phyloP scores from a whole-genome alignment of 352 stramenopile species.

The Pythium brassicae region DNA sequence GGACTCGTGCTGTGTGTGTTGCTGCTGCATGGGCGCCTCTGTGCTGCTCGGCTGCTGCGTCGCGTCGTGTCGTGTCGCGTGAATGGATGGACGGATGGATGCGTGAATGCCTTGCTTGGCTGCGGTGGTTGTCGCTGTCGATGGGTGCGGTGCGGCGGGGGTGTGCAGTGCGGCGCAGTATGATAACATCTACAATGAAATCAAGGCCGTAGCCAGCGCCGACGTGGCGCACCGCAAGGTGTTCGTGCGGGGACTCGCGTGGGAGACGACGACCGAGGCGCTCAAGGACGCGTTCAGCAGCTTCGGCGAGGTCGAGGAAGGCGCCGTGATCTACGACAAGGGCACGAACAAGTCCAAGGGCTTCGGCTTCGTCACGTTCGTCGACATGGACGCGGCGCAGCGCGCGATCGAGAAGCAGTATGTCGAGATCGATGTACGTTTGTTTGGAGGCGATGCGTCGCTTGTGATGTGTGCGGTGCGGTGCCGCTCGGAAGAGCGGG shows the following conservation, averaged over 20 bases:
- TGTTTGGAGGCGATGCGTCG: neutral
- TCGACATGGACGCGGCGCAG: slow-evolving; percentile 54
- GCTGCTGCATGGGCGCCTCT: slow-evolving; percentile 1
- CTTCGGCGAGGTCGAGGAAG: slow-evolving; percentile 64
- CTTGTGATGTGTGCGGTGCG: too few relatives aligned
- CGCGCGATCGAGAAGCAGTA: slow-evolving; percentile 40
- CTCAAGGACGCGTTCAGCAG: slow-evolving; percentile 40
- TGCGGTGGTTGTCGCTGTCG: neutral
- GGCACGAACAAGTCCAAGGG: slow-evolving; percentile 51
- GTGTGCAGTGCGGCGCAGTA: slow-evolving; percentile 49
- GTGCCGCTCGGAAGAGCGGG: too few relatives aligned
- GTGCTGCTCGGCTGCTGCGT: neutral
- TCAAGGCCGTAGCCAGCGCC: slow-evolving; percentile 49
- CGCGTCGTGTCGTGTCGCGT: neutral
- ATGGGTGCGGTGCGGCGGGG: neutral
- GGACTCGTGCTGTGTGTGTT: slow-evolving; percentile 2
- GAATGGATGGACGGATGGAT: slow-evolving; percentile 2
- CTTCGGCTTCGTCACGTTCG: slow-evolving; percentile 67
- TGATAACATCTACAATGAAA: slow-evolving; percentile 47
- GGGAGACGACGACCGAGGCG: slow-evolving; percentile 44
- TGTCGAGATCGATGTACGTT: slow-evolving; percentile 55
- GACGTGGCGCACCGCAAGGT: slow-evolving; percentile 67
- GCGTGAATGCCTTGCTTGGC: neutral
- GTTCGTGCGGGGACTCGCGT: slow-evolving; percentile 61
- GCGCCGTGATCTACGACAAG: slow-evolving; percentile 60